phyloP scores from a whole-genome alignment of 1,284 basidiomycete genomes.

The Sutorius eximius region DNA sequence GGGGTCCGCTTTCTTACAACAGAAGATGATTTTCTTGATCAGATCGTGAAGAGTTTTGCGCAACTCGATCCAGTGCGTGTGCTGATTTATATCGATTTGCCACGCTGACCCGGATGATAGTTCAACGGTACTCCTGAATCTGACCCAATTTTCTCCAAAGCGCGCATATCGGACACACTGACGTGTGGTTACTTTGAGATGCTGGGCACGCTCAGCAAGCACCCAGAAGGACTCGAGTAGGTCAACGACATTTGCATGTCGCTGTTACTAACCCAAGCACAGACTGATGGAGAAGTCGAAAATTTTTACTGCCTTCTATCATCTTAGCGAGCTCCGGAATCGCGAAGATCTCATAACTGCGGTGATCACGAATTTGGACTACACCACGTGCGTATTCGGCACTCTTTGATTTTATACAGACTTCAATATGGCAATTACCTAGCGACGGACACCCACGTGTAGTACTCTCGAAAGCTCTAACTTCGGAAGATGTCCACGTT shows the following conservation, averaged over 20 bases:
- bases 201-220: conserved; percentile 87
- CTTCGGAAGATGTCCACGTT: conserved; percentile 87
- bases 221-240: conserved; percentile 86
- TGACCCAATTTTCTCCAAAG: conserved; percentile 86
- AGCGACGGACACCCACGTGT: conserved; percentile 93
- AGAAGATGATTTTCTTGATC: conserved; percentile 86
- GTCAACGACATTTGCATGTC: conserved; percentile 35
- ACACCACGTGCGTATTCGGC: conserved; percentile 64
- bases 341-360: conserved; percentile 90
- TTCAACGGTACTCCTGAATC: conserved; percentile 65
- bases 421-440: conserved; percentile 5
- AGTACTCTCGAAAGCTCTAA: conserved; percentile 89
- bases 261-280: conserved; percentile 7
- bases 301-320: conserved; percentile 94
- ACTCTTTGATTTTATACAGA: not conserved
- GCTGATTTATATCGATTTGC: not conserved
- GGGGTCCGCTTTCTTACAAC: conserved; percentile 76
- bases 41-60: conserved; percentile 86
- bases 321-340: conserved; percentile 85
- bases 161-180: conserved; percentile 79
- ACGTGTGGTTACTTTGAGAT: conserved; percentile 96
- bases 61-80: conserved; percentile 86
- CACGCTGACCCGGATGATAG: conserved; percentile 37
- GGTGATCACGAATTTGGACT: conserved; percentile 92
- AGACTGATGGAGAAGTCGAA: conserved; percentile 90